A percentile compares a stretch with the other conserved stretches of the same genome.
Conservation (phyloP, 768 basidiomycete species). For the Tylopilus felleus region DNA sequence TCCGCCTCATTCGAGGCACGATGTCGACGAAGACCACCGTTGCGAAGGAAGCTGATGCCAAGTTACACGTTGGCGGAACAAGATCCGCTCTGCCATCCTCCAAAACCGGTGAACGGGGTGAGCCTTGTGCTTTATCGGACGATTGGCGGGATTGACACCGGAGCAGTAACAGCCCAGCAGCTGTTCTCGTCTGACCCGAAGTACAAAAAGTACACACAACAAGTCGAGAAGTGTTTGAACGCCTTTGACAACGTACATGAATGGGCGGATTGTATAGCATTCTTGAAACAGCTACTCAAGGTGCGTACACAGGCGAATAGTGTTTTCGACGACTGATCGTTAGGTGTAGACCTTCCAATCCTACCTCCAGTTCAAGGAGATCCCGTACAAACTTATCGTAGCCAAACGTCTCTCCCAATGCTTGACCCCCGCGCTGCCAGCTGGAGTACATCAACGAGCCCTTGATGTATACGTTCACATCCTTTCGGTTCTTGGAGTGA, state of each 20-base stretch:
- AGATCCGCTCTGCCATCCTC: conserved; percentile 12
- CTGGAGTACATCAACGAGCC: conserved; percentile 95
- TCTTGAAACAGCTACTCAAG: conserved; percentile 91
- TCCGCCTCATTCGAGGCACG: conserved; percentile 14
- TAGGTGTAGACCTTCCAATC: conserved; percentile 81
- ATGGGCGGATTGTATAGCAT: conserved; percentile 99
- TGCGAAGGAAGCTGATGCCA: conserved; percentile 19
- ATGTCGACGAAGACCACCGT: conserved; percentile 19
- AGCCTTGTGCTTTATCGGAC: conserved; percentile 9
- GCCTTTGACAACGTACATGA: conserved; percentile 96
- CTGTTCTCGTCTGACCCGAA: conserved; percentile 79
- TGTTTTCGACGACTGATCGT: neutral
- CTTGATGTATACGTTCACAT: conserved; percentile 94
- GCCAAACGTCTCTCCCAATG: conserved; percentile 95
- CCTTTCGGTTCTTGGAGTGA: conserved; percentile 83
- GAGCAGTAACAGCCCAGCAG: conserved; percentile 48
- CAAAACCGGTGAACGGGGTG: conserved; percentile 31
- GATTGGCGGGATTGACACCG: neutral
- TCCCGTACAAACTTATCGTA: conserved; percentile 91
- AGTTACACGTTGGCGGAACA: conserved; percentile 6
- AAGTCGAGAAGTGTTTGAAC: conserved; percentile 89
- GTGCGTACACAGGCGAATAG: conserved; percentile 36
- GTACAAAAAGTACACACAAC: conserved; percentile 89
- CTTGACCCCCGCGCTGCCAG: conserved; percentile 94
- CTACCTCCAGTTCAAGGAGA: conserved; percentile 92